A percentile compares a stretch with the other conserved stretches of the same genome.
These are phyloP conservation scores for Xylaria scruposa DNA, from an alignment of 495 filamentous ascomycete species.

Conservation along the genomic window DNA sequence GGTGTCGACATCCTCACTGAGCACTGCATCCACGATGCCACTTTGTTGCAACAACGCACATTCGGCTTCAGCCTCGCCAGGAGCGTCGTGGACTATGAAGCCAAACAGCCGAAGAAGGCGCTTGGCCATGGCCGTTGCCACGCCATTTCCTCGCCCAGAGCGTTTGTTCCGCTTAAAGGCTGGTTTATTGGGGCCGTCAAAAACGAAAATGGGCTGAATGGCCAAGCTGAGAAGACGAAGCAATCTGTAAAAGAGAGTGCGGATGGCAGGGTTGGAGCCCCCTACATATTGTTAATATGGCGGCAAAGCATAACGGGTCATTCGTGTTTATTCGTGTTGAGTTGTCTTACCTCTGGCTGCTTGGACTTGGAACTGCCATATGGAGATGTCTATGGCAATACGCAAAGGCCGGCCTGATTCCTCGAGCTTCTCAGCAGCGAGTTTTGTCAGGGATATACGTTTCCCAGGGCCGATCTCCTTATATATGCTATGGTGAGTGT, in stretches of 20 bases:
- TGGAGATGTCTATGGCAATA: conserved; percentile 92
- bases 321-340: background rate
- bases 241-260: conserved; percentile 92
- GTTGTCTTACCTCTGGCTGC: conserved; percentile 68
- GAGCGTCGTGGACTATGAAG: conserved; percentile 84
- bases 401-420: conserved; percentile 74
- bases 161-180: conserved; percentile 86
- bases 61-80: conserved; percentile 96
- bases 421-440: conserved; percentile 78
- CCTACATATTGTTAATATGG: conserved; percentile 48
- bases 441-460: conserved; percentile 81
- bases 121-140: conserved; percentile 70
- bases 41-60: conserved; percentile 85
- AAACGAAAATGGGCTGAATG: conserved; percentile 92
- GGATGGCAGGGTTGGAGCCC: conserved; percentile 87
- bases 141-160: conserved; percentile 54
- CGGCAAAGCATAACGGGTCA: background rate
- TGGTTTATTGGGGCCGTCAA: conserved; percentile 91
- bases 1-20: conserved; percentile 97
- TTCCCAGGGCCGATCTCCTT: conserved; percentile 84
- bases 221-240: conserved; percentile 79
- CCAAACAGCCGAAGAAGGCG: conserved; percentile 84
- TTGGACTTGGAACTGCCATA: conserved; percentile 96
- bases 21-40: conserved; percentile 90
- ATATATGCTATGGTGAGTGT: conserved; percentile 69